Conservation (phyloP, 2,329 filamentous ascomycete genomes). For the Alternaria angustiovoidea region DNA sequence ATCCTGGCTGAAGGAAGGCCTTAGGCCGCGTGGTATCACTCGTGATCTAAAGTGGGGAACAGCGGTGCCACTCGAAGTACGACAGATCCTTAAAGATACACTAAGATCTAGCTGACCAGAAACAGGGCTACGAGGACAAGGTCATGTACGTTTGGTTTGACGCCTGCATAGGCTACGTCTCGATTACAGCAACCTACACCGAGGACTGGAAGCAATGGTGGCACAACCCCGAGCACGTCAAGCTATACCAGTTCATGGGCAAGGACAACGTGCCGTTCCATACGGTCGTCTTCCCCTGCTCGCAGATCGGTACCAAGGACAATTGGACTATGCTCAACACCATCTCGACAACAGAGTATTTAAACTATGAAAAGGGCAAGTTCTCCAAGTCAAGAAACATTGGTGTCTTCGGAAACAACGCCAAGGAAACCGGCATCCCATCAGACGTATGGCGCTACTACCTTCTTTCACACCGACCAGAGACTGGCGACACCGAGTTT, state of each 20-base stretch:
- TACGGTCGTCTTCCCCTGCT: conserved; percentile 89
- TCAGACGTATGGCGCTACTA: conserved; percentile 95
- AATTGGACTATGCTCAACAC: conserved; percentile 91
- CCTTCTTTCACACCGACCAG: conserved; percentile 83
- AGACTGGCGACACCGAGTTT: conserved; percentile 87
- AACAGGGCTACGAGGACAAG: conserved; percentile 70
- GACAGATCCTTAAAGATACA: not conserved
- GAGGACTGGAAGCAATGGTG: conserved; percentile 93
- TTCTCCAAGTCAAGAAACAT: conserved; percentile 91
- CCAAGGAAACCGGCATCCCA: conserved; percentile 83
- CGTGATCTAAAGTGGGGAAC: conserved; percentile 91
- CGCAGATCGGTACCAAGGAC: conserved; percentile 82
- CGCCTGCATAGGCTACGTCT: conserved; percentile 93
- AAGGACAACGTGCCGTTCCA: conserved; percentile 91
- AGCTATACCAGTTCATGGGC: conserved; percentile 91
- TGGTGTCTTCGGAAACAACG: conserved; percentile 91
- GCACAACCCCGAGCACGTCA: conserved; percentile 86
- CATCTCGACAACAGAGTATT: conserved; percentile 82
- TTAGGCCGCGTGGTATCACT: conserved; percentile 88
- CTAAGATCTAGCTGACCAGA: conserved; percentile 13
- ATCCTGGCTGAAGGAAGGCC: conserved; percentile 82
- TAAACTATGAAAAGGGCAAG: conserved; percentile 64
- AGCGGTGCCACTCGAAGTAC: conserved; percentile 61
- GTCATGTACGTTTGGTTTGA: conserved; percentile 96
- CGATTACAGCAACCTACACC: conserved; percentile 90